Evolutionary conservation across 2,329 filamentous ascomycete species (phyloP).

Genomic region (Diaporthe amygdali): DNA sequence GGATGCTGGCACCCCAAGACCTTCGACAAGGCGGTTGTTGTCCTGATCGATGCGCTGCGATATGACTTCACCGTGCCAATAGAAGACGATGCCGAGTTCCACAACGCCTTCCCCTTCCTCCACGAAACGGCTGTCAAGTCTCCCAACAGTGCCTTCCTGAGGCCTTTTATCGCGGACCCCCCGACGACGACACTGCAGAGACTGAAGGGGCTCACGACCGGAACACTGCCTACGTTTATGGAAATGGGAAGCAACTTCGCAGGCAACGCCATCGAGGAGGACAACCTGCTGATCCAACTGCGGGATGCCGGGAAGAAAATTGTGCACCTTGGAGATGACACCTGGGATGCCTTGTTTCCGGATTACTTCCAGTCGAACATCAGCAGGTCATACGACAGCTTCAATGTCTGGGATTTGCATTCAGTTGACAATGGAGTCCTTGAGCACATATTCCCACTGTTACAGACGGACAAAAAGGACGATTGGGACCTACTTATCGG

Average conservation of each 20-base stretch:
- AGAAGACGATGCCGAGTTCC: constrained; percentile 65
- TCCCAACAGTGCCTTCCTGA: constrained; percentile 84
- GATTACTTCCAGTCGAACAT: constrained; percentile 89
- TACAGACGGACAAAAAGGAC: constrained; percentile 66
- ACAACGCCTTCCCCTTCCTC: constrained; percentile 86
- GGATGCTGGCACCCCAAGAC: constrained; percentile 97
- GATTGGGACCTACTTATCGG: constrained; percentile 96
- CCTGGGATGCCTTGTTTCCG: constrained; percentile 92
- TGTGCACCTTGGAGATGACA: constrained; percentile 96
- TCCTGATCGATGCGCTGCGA: constrained; percentile 90
- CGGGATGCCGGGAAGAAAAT: constrained; percentile 71
- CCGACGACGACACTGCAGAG: constrained; percentile 92
- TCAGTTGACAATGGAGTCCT: constrained; percentile 96
- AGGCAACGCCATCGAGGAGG: constrained; percentile 93
- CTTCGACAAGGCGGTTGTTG: constrained; percentile 88
- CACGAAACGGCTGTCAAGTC: constrained; percentile 78
- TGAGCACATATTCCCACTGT: constrained; percentile 85
- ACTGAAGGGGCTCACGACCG: constrained; percentile 92
- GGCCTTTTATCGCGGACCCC: constrained; percentile 96
- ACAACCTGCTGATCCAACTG: constrained; percentile 75
- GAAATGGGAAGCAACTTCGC: constrained; percentile 96
- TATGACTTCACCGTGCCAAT: constrained; percentile 96
- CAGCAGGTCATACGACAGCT: constrained; percentile 90
- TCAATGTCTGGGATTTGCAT: constrained; percentile 97
- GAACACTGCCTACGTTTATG: constrained; percentile 92